Percentiles rank a stretch among this genome's conserved stretches.
These are phyloP conservation scores for Salinomyces thailandicus DNA, from an alignment of 2,329 filamentous ascomycete species.

Conservation along the genomic window DNA sequence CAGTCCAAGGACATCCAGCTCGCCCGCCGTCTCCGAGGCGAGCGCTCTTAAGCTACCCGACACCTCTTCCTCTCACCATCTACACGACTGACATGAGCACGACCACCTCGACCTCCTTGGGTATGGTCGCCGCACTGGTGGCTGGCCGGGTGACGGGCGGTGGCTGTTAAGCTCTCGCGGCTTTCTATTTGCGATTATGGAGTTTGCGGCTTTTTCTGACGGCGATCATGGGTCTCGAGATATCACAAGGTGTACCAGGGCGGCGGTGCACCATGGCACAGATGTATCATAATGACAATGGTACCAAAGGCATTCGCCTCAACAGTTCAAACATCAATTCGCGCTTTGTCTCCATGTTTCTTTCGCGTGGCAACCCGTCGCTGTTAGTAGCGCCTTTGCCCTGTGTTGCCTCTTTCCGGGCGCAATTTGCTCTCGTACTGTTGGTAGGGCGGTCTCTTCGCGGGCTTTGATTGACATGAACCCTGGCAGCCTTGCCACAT, in stretches of 20 bases:
- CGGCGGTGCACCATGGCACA: slow-evolving; percentile 13
- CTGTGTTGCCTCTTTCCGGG: too few species aligned
- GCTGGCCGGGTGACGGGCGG: slow-evolving; percentile 23
- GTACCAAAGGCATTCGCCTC: slow-evolving; percentile 20
- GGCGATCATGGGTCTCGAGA: slow-evolving; percentile 19
- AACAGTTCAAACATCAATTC: slow-evolving; percentile 13
- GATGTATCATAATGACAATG: slow-evolving; percentile 33
- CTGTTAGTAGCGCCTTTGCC: too few species aligned
- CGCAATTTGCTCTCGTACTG: slow-evolving; percentile 1
- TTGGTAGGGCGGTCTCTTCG: too few species aligned
- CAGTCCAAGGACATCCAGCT: slow-evolving; percentile 91
- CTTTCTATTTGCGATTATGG: slow-evolving; percentile 14
- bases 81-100: slow-evolving; percentile 15
- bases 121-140: slow-evolving; percentile 7
- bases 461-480: too few species aligned
- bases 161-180: slow-evolving; percentile 14
- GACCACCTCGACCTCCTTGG: slow-evolving; percentile 22
- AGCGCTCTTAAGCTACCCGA: slow-evolving; percentile 38
- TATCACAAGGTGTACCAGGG: slow-evolving; percentile 24
- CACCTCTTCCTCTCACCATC: slow-evolving; percentile 11
- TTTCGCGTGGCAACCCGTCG: too few species aligned
- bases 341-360: too few species aligned
- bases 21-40: slow-evolving; percentile 50
- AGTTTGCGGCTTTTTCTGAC: slow-evolving; percentile 17
- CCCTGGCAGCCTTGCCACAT: too few species aligned